These are phyloP conservation scores for Elasticomyces elasticus DNA, from an alignment of 495 filamentous ascomycete genomes.

Conservation along the genomic window DNA sequence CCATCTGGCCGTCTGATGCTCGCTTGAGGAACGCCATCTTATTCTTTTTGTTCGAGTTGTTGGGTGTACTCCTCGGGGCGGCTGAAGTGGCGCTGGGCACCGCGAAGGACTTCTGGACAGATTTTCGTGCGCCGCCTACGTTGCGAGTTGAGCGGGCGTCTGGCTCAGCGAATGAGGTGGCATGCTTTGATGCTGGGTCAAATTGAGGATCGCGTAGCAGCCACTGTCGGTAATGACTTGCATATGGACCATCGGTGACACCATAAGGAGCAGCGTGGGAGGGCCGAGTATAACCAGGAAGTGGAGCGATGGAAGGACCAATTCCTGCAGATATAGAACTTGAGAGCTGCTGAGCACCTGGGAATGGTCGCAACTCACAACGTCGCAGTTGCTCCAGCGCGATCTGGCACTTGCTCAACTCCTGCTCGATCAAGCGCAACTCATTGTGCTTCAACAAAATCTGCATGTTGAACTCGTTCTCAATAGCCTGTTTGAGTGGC, in stretches of 20 bases:
- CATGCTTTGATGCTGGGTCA: constrained; percentile 38
- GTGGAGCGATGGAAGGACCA: constrained; percentile 53
- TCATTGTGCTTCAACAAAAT: constrained; percentile 92
- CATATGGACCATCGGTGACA: constrained; percentile 82
- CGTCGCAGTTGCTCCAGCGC: constrained; percentile 91
- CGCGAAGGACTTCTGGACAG: constrained; percentile 5
- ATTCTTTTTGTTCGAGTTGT: constrained; percentile 56
- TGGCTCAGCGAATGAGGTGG: constrained; percentile 5
- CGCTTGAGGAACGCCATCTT: constrained; percentile 53
- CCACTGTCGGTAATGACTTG: constrained; percentile 90
- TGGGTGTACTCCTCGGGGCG: constrained; percentile 63
- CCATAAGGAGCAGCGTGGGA: constrained; percentile 72
- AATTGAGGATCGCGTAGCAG: constrained; percentile 81
- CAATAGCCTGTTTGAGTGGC: constrained; percentile 58
- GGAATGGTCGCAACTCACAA: constrained; percentile 82
- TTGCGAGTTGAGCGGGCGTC: constrained; percentile 64
- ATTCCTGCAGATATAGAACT: constrained; percentile 59
- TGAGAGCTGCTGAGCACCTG: constrained; percentile 50
- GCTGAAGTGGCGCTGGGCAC: constrained; percentile 22
- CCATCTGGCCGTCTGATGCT: constrained; percentile 49
- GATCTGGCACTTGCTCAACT: constrained; percentile 89
- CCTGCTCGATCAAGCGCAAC: constrained; percentile 86
- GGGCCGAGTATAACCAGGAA: constrained; percentile 50
- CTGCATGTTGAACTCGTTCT: constrained; percentile 80
- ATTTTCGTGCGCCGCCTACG: constrained; percentile 30